phyloP scores from a whole-genome alignment of 768 basidiomycete genomes.

The Suillus clintonianus region DNA sequence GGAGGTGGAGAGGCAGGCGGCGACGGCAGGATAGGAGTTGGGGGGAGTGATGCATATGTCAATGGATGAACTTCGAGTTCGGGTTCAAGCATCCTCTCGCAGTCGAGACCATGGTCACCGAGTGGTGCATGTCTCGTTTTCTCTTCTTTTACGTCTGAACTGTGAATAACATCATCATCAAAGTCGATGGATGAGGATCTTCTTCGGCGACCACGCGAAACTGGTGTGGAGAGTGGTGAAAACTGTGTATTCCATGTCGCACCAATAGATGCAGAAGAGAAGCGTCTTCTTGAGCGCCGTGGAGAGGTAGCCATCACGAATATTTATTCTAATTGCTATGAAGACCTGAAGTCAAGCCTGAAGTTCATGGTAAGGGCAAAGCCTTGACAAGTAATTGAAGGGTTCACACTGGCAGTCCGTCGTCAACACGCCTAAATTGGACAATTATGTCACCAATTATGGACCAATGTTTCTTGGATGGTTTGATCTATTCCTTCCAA shows the following conservation, averaged over 20 bases:
- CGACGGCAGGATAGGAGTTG: slow-evolving; percentile 65
- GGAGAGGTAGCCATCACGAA: slow-evolving; percentile 32
- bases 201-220: slow-evolving; percentile 16
- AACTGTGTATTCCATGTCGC: slow-evolving; percentile 23
- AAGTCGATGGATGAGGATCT: slow-evolving; percentile 15
- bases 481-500: not conserved
- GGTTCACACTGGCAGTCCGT: not conserved
- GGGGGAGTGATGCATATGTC: slow-evolving; percentile 72
- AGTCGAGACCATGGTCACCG: not conserved
- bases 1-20: slow-evolving; percentile 33
- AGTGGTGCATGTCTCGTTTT: not conserved
- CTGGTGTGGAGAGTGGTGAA: slow-evolving; percentile 10
- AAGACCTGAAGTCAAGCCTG: not conserved
- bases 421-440: not conserved
- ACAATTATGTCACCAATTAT: not conserved
- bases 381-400: no score
- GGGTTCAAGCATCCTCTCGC: slow-evolving; percentile 10
- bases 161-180: not conserved
- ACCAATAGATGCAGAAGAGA: slow-evolving; percentile 29
- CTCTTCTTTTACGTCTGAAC: slow-evolving; percentile 3
- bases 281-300: slow-evolving; percentile 34
- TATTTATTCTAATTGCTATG: not conserved
- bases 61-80: slow-evolving; percentile 37
- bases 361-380: not conserved
- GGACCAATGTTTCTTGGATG: not conserved